Base-by-base conservation (phyloP, 1,284 basidiomycete genomes). In the Cutaneotrichosporon mucoides region DNA sequence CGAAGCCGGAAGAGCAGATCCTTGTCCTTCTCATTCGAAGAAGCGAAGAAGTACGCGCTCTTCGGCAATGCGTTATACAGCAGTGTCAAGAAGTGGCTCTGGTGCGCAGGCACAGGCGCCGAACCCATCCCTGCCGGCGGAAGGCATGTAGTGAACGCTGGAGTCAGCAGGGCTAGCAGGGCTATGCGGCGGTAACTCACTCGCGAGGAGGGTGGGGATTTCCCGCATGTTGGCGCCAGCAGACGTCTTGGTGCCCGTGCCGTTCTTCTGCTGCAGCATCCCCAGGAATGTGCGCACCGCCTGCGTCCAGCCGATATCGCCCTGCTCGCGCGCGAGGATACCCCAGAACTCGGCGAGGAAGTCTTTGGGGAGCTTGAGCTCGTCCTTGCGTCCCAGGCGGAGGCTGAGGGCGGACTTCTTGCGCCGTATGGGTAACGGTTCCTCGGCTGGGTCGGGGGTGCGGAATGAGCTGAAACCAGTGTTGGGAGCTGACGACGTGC, bases 301-400 rank as follows among this genome's bases (percentile, higher is more conserved):
- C 49, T 59, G 50, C 36, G 62, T 65, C 75, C 75, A 78, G 1
- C 60, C 69, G 0, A 40, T 40, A 59, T 78, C 76, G 13, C 76
- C 76, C 0, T 68, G 63, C 60, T 78, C 76, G 42, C 48, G 61
- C 0, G 60, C 67, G 41, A 78, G 59, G 2, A 63, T 55, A 12
- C 60, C 66, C 76, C 76, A 77, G 56, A 78, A 76, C 52, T 73
- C 72, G 36, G 67, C 41, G 38, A 77, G 60, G 46, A 75, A 73
- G 62, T 78, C 76, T 47, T 71, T 72, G 2, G 76, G 76, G 38
- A 76, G 59, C 65, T 76, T 76, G 49, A 66, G 44, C 13, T 71
- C 71, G 41, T 61, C 59, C 53, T 73, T 72, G 37, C 63, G 51
- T 8, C 64, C 63, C 40, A 69, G 49, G 12, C 62, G 57, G 7